Base-by-base conservation (phyloP, 495 filamentous ascomycete genomes). In the Talaromyces borbonicus region DNA sequence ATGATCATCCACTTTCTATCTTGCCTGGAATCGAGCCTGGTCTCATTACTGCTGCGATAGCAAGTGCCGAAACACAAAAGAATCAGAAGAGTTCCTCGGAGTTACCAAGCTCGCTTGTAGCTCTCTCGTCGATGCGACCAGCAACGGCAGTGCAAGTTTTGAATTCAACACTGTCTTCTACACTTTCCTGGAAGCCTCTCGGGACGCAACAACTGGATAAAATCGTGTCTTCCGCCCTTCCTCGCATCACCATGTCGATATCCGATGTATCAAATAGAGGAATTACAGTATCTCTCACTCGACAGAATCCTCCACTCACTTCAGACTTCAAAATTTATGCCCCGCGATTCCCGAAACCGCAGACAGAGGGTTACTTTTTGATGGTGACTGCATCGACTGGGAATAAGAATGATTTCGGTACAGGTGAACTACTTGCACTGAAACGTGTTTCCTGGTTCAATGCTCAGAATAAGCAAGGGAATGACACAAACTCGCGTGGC, bases 351-450 rank as follows among this genome's bases (percentile, higher is more conserved):
- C 93, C 92, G 0, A 98, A 98, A 63, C 80, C 87, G 18, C 92
- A 98, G 60, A 89, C 85, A 0, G 92, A 98, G 61, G 90, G 93
- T 1, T 97, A 79, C 77, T 96, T 97, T 60, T 74, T 90, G 5
- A 48, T 97, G 30, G 72, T 94, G 1, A 63, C 54, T 27, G 56
- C 38, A 35, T 56, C 60, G 14, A 51, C 50, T 2, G 74, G 77
- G 3, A 78, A 87, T 50, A 62, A 72, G 1, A 62, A 60, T n/a
- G n/a, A n/a, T n/a, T n/a, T n/a, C 8, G 67, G 58, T 7, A 88
- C 90, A 49, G 68, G 62, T 2, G 88, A 95, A 49, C 69, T 97
- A 4, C 53, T 94, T 5, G 90, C 83, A 2, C 68, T 97, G 39
- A 95, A 95, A 68, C 69, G 92, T 40, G 78, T 88, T 0, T 81